Evolutionary conservation across 495 filamentous ascomycete genomes (phyloP).

Genomic region (Talaromyces thailandensis): DNA sequence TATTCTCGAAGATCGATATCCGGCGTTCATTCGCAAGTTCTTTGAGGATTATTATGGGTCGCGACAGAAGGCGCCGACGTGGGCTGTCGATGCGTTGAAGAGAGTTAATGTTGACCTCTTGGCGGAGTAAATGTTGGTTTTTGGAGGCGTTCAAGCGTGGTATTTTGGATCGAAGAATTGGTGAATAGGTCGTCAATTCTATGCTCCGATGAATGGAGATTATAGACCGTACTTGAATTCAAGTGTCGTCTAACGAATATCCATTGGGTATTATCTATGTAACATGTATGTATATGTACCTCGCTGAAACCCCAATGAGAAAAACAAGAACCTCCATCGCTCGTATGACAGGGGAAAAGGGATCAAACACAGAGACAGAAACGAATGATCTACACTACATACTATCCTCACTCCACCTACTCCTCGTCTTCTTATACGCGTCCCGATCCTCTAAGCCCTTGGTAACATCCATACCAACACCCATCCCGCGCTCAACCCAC

Average conservation of each 20-base stretch:
- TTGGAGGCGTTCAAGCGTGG: not conserved
- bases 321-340: not conserved
- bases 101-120: slow-evolving; percentile 81
- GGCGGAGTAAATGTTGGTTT: slow-evolving; percentile 12
- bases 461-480: slow-evolving; percentile 51
- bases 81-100: slow-evolving; percentile 76
- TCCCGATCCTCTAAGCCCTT: slow-evolving; percentile 54
- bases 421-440: slow-evolving; percentile 56
- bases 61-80: slow-evolving; percentile 59
- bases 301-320: not conserved
- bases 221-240: no score
- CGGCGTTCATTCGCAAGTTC: slow-evolving; percentile 67
- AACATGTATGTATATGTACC: not conserved
- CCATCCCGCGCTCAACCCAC: slow-evolving; percentile 89
- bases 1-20: slow-evolving; percentile 75
- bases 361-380: not conserved
- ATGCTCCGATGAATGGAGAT: no score
- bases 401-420: slow-evolving; percentile 63
- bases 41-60: slow-evolving; percentile 68
- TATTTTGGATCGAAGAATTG: not conserved
- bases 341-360: not conserved
- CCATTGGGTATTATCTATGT: not conserved
- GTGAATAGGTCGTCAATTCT: not conserved
- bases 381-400: slow-evolving; percentile 37
- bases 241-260: not conserved